Evolutionary conservation across 352 stramenopile species (phyloP), one percentile per base, ranked within the genome.

Genomic region (Pythium biforme): DNA sequence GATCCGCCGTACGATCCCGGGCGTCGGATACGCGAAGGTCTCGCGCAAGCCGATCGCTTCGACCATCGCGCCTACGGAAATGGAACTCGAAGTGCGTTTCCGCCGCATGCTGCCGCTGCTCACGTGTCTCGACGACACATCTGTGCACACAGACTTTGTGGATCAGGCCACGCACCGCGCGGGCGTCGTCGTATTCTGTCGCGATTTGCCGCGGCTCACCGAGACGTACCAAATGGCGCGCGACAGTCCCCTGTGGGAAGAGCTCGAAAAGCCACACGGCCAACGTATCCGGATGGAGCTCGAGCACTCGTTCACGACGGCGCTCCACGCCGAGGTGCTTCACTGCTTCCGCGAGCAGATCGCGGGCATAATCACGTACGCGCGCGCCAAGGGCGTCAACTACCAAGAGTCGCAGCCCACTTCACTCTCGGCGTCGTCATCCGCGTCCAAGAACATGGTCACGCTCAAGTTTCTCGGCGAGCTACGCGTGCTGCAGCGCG

Each of bases 251-350:
- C 48, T 69, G 9, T 69, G 66, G 66, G 34, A 39, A 8, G 55
- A 62, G 23, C 22, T 65, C 6, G 66, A 73, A 25, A 69, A 61
- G 47, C 66, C 66, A 1, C 52, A 63, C 39, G 66, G 66, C 10
- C 66, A 73, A 51, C 66, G 55, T 17, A 69, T 73, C 22, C 66
- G 66, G 1, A 62, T 73, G 40, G 60, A 62, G 37, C 45, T 73
- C 14, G 66, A 73, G 60, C 45, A 69, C 37, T 64, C 66, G 37
- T 73, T 66, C 52, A 66, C 56, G 27, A 59, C 66, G 2, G 12
- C 49, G 19, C 31, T 69, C 31, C 66, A 73, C 27, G 19, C 27
- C 0, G 60, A 73, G 48, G 22, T 73, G 6, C 45, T 47, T 23
- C 50, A 46, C 3, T 66, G 55, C 59, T 65, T 65, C 27, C 41